Evolutionary conservation across 2,329 filamentous ascomycete species (phyloP).

Genomic region (Talaromyces sp.): DNA sequence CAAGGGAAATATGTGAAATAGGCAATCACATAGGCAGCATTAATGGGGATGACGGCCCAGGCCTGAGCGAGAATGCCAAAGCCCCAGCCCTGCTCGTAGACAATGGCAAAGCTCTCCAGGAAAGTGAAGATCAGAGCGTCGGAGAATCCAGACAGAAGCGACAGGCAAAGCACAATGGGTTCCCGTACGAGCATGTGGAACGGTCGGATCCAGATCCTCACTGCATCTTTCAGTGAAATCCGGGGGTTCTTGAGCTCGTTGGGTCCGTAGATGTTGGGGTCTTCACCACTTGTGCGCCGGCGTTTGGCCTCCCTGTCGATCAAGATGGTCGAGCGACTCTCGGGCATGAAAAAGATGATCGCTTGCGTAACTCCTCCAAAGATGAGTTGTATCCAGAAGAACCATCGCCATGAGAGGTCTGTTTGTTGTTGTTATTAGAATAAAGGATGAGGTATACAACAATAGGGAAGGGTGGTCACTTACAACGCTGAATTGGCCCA

Average conservation of each 20-base stretch:
- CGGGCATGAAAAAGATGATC: slow-evolving; percentile 41
- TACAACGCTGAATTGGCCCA: slow-evolving; percentile 45
- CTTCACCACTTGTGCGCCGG: slow-evolving; percentile 48
- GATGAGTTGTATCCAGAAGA: slow-evolving; percentile 59
- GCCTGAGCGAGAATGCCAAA: slow-evolving; percentile 44
- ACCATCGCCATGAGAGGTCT: slow-evolving; percentile 49
- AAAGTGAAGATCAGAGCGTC: slow-evolving; percentile 65
- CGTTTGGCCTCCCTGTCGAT: slow-evolving; percentile 55
- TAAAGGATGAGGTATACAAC: no score
- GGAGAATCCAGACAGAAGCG: slow-evolving; percentile 59
- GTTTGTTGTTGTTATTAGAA: no score
- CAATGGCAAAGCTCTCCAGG: slow-evolving; percentile 56
- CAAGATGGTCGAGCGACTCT: slow-evolving; percentile 54
- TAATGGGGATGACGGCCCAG: slow-evolving; percentile 48
- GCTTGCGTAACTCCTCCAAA: slow-evolving; percentile 50
- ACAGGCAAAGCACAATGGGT: slow-evolving; percentile 58
- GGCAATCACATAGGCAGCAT: slow-evolving; percentile 54
- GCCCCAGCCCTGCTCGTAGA: slow-evolving; percentile 53
- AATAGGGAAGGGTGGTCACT: no score
- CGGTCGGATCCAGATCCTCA: slow-evolving; percentile 54
- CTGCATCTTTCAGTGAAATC: slow-evolving; percentile 52
- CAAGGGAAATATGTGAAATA: slow-evolving; percentile 53
- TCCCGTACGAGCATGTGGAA: slow-evolving; percentile 62
- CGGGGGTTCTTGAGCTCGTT: slow-evolving; percentile 60
- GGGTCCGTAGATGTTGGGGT: slow-evolving; percentile 60